phyloP scores from a whole-genome alignment of 305 asterid genomes.

The Fraxinus paxiana region DNA sequence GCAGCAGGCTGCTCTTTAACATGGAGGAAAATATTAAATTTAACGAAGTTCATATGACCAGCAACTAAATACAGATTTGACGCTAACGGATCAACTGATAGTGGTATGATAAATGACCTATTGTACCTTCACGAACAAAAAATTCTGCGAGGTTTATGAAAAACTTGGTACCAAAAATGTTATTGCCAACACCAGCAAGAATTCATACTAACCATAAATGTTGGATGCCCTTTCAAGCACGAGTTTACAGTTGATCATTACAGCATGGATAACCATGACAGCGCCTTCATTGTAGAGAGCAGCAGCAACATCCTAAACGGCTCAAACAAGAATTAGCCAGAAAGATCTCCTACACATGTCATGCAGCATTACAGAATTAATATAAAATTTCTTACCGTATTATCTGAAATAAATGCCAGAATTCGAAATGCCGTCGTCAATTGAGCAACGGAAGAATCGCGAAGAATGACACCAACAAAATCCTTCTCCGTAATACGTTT shows the following conservation, averaged over 20 bases:
- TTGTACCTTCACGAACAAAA: neutral
- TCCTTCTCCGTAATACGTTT: constrained; percentile 91
- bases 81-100: neutral
- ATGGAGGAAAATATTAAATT: constrained; percentile 6
- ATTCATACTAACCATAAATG: constrained; percentile 67
- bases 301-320: constrained; percentile 72
- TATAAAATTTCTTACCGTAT: constrained; percentile 47
- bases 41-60: neutral
- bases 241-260: constrained; percentile 75
- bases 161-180: constrained; percentile 1
- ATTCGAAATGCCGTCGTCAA: constrained; percentile 87
- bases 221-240: constrained; percentile 95
- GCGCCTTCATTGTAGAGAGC: constrained; percentile 94
- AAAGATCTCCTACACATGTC: constrained; percentile 9
- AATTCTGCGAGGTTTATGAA: neutral
- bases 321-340: constrained; percentile 32
- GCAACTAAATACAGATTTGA: neutral
- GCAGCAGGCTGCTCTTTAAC: neutral
- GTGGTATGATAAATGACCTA: neutral
- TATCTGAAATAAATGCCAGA: constrained; percentile 82
- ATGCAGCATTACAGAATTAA: constrained; percentile 1
- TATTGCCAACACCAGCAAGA: constrained; percentile 10
- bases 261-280: constrained; percentile 91
- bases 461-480: constrained; percentile 80
- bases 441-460: constrained; percentile 83